phyloP scores from a whole-genome alignment of 139 green algal species.

The Tetraselmis chui region DNA sequence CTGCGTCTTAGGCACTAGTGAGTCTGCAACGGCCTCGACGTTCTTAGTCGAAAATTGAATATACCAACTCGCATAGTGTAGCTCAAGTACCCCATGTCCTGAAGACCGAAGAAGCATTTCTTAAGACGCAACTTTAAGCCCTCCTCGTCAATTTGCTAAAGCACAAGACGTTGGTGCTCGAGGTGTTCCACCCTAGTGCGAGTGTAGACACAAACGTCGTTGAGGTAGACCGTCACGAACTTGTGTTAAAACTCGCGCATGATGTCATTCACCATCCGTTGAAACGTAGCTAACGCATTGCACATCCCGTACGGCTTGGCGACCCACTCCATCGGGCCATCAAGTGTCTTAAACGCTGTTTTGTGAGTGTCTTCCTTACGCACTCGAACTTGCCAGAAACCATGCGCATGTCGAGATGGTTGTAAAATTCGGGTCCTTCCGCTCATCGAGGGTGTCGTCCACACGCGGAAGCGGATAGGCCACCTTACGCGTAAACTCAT shows the following conservation, averaged over 20 bases:
- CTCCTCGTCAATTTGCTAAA: neutral
- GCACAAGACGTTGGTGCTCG: neutral
- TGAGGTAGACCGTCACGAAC: constrained; percentile 29
- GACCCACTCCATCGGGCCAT: constrained; percentile 38
- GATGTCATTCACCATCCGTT: constrained; percentile 43
- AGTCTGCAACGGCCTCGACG: neutral
- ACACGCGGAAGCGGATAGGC: constrained; percentile 42
- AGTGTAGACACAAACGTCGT: constrained; percentile 15
- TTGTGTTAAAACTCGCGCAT: constrained; percentile 25
- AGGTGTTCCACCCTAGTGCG: neutral
- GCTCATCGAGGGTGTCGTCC: constrained; percentile 30
- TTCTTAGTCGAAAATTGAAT: no score
- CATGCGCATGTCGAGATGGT: constrained; percentile 4
- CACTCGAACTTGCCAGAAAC: constrained; percentile 41
- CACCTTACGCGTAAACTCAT: constrained; percentile 37
- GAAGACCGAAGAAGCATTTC: neutral
- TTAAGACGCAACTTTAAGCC: neutral
- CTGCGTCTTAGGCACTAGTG: neutral
- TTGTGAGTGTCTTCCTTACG: constrained; percentile 30
- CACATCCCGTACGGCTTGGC: constrained; percentile 42
- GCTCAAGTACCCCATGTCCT: neutral
- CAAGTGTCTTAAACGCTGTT: constrained; percentile 37
- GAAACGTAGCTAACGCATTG: constrained; percentile 51
- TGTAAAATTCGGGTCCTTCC: neutral
- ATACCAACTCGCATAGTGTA: neutral